Evolutionary conservation across 306 rosid species (phyloP).

Genomic region (Gillenia trifoliata): DNA sequence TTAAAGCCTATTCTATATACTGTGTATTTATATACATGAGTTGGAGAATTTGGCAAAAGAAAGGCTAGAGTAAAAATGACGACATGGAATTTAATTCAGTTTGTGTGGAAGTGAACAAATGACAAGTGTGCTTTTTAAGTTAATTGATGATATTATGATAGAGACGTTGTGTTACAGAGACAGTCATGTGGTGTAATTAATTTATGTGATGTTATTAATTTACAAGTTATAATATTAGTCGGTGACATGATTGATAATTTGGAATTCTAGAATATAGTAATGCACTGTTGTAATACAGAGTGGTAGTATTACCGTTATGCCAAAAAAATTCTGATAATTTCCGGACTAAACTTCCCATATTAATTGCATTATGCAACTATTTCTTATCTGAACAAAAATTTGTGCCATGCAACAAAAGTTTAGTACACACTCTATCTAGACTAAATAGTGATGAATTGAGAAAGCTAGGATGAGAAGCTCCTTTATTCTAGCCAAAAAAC

Average conservation of each 20-base stretch:
- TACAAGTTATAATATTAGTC: too few species aligned
- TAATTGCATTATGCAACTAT: not conserved
- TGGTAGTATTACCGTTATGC: not conserved
- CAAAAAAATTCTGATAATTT: not conserved
- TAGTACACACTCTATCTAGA: not conserved
- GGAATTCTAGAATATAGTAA: not conserved
- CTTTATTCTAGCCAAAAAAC: not conserved
- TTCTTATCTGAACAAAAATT: not conserved
- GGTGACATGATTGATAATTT: too few species aligned
- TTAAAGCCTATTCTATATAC: not conserved
- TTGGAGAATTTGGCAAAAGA: constrained; percentile 1
- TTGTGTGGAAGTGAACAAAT: not conserved
- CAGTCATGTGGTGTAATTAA: not conserved
- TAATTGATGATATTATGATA: not conserved
- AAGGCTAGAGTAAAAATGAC: constrained; percentile 10
- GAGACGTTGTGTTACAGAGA: not conserved
- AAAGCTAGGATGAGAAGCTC: not conserved
- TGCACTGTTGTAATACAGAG: not conserved
- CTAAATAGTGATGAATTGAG: not conserved
- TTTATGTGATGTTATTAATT: too few species aligned
- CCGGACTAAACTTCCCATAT: not conserved
- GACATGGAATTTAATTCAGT: not conserved
- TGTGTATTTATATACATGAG: not conserved
- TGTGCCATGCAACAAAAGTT: not conserved
- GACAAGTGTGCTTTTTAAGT: not conserved